Evolutionary conservation across 441 rosid species (phyloP), one percentile per base, ranked within the genome.

Genomic region (Euphorbia neoarborescens): DNA sequence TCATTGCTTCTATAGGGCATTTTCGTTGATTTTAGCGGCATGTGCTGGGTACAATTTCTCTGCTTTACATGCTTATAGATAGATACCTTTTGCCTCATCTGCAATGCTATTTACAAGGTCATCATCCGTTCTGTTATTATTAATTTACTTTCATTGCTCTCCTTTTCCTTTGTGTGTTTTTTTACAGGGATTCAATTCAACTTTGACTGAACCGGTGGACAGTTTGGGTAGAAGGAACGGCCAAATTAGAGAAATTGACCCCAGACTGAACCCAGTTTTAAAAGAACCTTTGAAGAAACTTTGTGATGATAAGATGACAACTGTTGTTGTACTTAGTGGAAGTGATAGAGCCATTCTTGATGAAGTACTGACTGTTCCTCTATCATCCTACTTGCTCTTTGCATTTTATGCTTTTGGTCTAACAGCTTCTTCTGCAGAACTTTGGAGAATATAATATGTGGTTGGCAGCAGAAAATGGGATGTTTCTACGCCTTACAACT

Each of bases 401-500:
- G 38, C 46, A 61, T 67, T 56, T 53, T 32, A 38, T 44, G 25
- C 51, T 67, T 71, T 40, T 56, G 63, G 64, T 58, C 70, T 81
- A 61, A 59, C 27, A 20, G 56, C 60, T 71, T 67, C 57, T 64
- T 66, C 30, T 70, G 62, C 90, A 90, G 96, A 90, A 88, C 69
- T 90, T 88, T 76, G 83, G 81, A 20, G 92, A 82, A 63, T 88
- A 81, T 79, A 77, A 82, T 54, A 76, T 88, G 85, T 90, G 92
- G 92, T 75, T 90, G 83, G 96, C 96, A 77, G 96, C 92, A 68
- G 96, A 90, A 81, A 82, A 90, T 24, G 96, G 96, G 65, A 90
- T 90, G 96, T 90, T 86, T 72, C 72, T 90, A 56, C 92, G 96
- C 51, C 81, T 70, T 32, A 81, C 92, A 30, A 67, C 61, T 1